Conservation (phyloP, 1,139 yeast genomes). For the Yamadazyma triangularis region DNA sequence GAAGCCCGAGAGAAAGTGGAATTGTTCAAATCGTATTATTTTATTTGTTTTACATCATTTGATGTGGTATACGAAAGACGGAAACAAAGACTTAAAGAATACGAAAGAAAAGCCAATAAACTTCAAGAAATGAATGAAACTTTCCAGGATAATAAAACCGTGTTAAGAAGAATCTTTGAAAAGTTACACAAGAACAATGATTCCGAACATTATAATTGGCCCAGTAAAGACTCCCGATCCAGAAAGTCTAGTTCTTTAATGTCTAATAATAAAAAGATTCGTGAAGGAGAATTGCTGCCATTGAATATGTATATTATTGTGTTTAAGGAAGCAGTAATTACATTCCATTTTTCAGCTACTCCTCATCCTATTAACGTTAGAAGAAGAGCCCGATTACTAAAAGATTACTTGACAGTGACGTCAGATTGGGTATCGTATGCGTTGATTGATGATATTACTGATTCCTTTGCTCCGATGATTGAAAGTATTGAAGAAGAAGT, state of each 20-base stretch:
- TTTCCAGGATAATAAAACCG: slow-evolving; percentile 12
- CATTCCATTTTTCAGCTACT: slow-evolving; percentile 92
- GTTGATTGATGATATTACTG: slow-evolving; percentile 92
- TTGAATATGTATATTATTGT: slow-evolving; percentile 90
- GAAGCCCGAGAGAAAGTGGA: slow-evolving; percentile 96
- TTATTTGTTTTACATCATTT: slow-evolving; percentile 90
- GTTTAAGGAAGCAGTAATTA: slow-evolving; percentile 83
- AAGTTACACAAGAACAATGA: slow-evolving; percentile 7
- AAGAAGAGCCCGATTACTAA: slow-evolving; percentile 80
- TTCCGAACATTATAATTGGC: slow-evolving; percentile 1
- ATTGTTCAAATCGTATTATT: slow-evolving; percentile 80
- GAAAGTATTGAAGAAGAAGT: slow-evolving; percentile 92
- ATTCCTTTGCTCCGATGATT: slow-evolving; percentile 95
- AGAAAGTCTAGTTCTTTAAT: slow-evolving; percentile 20
- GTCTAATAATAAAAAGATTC: slow-evolving; percentile 29
- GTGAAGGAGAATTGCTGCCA: slow-evolving; percentile 82
- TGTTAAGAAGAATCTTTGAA: slow-evolving; percentile 10
- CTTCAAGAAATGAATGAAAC: slow-evolving; percentile 35
- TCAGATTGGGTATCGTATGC: slow-evolving; percentile 99
- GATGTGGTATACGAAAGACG: slow-evolving; percentile 79
- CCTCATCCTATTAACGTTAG: slow-evolving; percentile 96
- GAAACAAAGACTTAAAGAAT: slow-evolving; percentile 43
- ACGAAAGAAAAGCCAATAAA: slow-evolving; percentile 36
- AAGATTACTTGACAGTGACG: slow-evolving; percentile 84
- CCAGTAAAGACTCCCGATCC: slow-evolving; percentile 2